Base-by-base conservation (phyloP, 1,139 yeast genomes). In the Kodamaea alishanica region DNA sequence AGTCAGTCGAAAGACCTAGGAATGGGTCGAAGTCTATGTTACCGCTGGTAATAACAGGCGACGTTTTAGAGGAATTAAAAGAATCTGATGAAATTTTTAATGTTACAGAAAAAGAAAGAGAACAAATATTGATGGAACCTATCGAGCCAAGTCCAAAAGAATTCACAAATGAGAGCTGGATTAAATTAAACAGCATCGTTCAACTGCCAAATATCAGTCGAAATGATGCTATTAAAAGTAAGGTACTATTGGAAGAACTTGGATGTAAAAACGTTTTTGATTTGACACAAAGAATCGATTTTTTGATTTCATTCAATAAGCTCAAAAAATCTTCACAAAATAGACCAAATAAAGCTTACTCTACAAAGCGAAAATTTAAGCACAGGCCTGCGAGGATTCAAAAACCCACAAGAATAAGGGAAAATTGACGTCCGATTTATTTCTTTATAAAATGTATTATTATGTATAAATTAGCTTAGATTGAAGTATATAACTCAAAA, bases 221-320 rank as follows among this genome's bases (percentile, higher is more conserved):
- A n/a, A 25, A 33, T 7, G 53, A 49, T 10, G 51, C 49, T 2
- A 40, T 49, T 4, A 44, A 43, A 26, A 49, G 52, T 28, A 15
- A 11, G 2, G 30, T 41, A 7, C 37, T 50, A 26, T 31, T 42
- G 24, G 24, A 35, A 5, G 47, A 38, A 20, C 39, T 50, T 12
- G 44, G 42, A 1, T 47, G 52, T 28, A 28, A 26, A 20, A 38
- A 29, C 6, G 42, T 40, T 26, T 27, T 31, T 3, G 53, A 49
- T 9, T 40, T 49, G 12, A 29, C 34, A 6, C 46, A 44, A 28
- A 36, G 53, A 26, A 37, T 46, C 11, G 50, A 49, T 26, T 49
- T 49, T 26, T 37, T 49, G 11, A 37, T 45, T 1, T 30, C 39
- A 1, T 41, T 39, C 20, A 43, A 46, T 33, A 38, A 32, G 32